Percentiles rank a stretch among this genome's conserved stretches.
Evolutionary conservation across 2,329 filamentous ascomycete genomes (phyloP).

Genomic region (Apiospora hydei): DNA sequence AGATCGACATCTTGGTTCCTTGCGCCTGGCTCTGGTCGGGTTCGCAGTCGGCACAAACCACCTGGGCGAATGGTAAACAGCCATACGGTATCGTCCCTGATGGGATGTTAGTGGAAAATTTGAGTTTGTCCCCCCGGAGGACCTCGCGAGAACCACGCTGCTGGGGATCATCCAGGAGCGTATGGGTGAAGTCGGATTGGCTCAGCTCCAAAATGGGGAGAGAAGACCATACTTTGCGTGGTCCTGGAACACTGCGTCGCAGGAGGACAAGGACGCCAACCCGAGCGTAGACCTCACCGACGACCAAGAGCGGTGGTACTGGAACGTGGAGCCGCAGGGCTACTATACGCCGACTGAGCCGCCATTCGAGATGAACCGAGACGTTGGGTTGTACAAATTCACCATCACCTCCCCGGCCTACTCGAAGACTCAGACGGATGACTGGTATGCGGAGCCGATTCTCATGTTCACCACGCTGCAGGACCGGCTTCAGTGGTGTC

Average conservation of each 20-base stretch:
- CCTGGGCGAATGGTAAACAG: neutral
- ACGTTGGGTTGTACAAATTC: neutral
- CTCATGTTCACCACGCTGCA: neutral
- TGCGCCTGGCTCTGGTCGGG: neutral
- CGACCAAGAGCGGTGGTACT: neutral
- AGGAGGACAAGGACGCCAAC: neutral
- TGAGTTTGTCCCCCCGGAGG: too few relatives aligned
- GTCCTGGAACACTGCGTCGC: neutral
- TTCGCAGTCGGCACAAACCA: fast-evolving
- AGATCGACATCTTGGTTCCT: neutral
- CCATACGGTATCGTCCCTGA: neutral
- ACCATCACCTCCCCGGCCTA: neutral
- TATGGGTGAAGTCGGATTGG: too few relatives aligned
- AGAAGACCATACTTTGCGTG: neutral
- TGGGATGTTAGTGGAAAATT: too few relatives aligned
- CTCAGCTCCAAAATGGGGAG: too few relatives aligned
- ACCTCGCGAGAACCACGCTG: too few relatives aligned
- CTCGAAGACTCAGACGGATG: too few relatives aligned
- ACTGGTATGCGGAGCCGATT: neutral
- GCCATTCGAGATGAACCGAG: too few relatives aligned
- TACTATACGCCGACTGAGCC: neutral
- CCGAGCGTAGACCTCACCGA: neutral
- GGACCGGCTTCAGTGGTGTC: neutral
- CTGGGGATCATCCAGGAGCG: too few relatives aligned
- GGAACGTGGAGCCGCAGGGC: neutral